These are phyloP conservation scores for Pyricularia sp. DNA, from an alignment of 2,329 filamentous ascomycete genomes.

Conservation along the genomic window DNA sequence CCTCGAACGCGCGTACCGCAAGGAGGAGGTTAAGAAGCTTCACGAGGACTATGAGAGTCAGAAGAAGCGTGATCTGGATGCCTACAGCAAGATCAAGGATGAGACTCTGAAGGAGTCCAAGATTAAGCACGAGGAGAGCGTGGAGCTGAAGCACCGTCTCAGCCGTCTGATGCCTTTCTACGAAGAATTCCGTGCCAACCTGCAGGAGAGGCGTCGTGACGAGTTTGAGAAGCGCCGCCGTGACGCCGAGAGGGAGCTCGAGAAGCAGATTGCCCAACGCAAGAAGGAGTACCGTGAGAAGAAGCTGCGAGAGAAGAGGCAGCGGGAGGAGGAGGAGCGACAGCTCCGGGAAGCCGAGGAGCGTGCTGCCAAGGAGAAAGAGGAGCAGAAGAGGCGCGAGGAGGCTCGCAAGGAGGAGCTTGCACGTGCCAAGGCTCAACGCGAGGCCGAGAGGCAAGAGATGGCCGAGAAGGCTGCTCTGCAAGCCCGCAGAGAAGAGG, in stretches of 20 bases:
- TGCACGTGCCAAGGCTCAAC: conserved; percentile 56
- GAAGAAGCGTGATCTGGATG: conserved; percentile 64
- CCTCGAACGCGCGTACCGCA: conserved; percentile 90
- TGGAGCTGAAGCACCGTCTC: conserved; percentile 89
- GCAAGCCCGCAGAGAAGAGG: conserved; percentile 79
- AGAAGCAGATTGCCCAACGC: conserved; percentile 80
- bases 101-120: conserved; percentile 74
- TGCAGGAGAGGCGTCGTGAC: conserved; percentile 81
- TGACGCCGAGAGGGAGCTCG: conserved; percentile 84
- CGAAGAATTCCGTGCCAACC: conserved; percentile 70
- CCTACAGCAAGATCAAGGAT: conserved; percentile 70
- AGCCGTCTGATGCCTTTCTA: conserved; percentile 76
- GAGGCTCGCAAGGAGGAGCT: conserved; percentile 70
- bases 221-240: conserved; percentile 94
- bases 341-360: conserved; percentile 77
- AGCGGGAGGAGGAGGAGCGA: conserved; percentile 77
- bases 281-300: conserved; percentile 83
- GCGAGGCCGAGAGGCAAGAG: conserved; percentile 61
- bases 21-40: conserved; percentile 91
- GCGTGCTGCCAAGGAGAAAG: conserved; percentile 68
- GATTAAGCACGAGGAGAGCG: conserved; percentile 82
- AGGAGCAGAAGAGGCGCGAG: conserved; percentile 71
- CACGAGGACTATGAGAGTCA: conserved; percentile 77
- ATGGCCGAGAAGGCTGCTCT: conserved; percentile 51
- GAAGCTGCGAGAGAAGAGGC: conserved; percentile 71